Conservation (phyloP, 2,329 filamentous ascomycete species). For the Fusarium pininemorale region DNA sequence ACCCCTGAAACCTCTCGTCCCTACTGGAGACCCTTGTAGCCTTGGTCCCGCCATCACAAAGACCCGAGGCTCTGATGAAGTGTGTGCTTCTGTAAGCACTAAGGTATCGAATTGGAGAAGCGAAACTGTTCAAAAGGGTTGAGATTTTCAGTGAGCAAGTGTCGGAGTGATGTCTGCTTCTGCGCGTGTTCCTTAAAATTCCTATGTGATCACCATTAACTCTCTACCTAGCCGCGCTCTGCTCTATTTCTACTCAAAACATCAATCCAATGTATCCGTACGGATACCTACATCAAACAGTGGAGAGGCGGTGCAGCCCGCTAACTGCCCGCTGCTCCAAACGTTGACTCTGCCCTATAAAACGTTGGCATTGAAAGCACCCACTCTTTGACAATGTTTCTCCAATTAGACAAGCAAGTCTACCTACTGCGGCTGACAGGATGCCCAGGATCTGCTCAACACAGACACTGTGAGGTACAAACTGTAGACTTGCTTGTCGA, state of each 20-base stretch:
- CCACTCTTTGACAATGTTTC: neutral
- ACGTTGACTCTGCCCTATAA: slow-evolving; percentile 33
- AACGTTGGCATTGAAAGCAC: slow-evolving; percentile 13
- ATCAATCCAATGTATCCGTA: neutral
- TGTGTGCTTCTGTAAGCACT: slow-evolving; percentile 18
- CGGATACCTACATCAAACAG: slow-evolving; percentile 1
- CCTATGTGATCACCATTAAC: neutral
- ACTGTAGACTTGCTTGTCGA: neutral
- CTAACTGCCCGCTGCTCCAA: neutral
- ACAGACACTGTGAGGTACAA: slow-evolving; percentile 16
- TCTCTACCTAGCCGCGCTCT: neutral
- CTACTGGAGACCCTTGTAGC: slow-evolving; percentile 16
- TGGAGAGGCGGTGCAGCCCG: slow-evolving; percentile 27
- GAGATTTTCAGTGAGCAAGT: neutral
- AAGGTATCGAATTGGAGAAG: slow-evolving; percentile 8
- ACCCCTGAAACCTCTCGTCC: slow-evolving; percentile 19
- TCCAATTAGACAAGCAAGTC: slow-evolving; percentile 14
- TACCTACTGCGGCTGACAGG: slow-evolving; percentile 30
- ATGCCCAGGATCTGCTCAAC: slow-evolving; percentile 4
- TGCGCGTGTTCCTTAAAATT: neutral
- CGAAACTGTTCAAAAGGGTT: neutral
- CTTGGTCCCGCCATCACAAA: neutral
- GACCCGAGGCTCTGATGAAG: neutral
- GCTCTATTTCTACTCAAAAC: neutral
- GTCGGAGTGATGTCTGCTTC: neutral